Conservation (phyloP, 768 basidiomycete species). For the Lactarius quietus region DNA sequence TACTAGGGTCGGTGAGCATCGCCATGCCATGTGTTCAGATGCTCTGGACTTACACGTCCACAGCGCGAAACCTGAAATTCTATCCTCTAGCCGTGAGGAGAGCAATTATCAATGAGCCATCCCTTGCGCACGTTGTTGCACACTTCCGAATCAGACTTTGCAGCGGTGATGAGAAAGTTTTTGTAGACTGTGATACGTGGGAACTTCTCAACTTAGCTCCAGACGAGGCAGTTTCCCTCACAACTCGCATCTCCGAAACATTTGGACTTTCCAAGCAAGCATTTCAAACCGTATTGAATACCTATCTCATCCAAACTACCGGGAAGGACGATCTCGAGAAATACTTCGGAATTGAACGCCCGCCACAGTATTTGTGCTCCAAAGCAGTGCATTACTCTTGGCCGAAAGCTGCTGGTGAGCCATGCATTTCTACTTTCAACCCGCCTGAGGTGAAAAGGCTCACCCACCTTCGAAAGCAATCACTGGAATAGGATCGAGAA, state of each 20-base stretch:
- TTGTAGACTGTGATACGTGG: slow-evolving; percentile 36
- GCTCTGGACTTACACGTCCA: neutral
- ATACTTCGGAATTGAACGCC: slow-evolving; percentile 28
- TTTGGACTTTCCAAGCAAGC: slow-evolving; percentile 36
- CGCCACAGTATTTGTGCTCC: slow-evolving; percentile 31
- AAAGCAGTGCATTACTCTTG: slow-evolving; percentile 44
- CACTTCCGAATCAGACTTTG: slow-evolving; percentile 34
- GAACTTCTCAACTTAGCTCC: slow-evolving; percentile 42
- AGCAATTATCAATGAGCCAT: slow-evolving; percentile 25
- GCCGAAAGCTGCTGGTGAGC: slow-evolving; percentile 45
- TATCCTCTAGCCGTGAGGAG: slow-evolving; percentile 41
- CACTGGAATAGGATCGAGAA: slow-evolving; percentile 41
- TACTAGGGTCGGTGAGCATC: slow-evolving; percentile 18
- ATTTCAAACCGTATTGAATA: slow-evolving; percentile 32
- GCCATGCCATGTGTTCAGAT: neutral
- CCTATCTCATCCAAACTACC: slow-evolving; percentile 37
- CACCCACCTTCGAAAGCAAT: slow-evolving; percentile 33
- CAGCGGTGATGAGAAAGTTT: slow-evolving; percentile 28
- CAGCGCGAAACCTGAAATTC: slow-evolving; percentile 47
- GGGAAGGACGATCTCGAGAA: slow-evolving; percentile 35
- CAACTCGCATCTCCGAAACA: slow-evolving; percentile 33
- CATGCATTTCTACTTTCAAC: neutral
- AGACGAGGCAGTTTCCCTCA: slow-evolving; percentile 36
- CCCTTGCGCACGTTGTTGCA: slow-evolving; percentile 34
- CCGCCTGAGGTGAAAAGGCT: neutral